Base-by-base conservation (phyloP, 2,329 filamentous ascomycete species). In the Aureobasidium leucospermi region DNA sequence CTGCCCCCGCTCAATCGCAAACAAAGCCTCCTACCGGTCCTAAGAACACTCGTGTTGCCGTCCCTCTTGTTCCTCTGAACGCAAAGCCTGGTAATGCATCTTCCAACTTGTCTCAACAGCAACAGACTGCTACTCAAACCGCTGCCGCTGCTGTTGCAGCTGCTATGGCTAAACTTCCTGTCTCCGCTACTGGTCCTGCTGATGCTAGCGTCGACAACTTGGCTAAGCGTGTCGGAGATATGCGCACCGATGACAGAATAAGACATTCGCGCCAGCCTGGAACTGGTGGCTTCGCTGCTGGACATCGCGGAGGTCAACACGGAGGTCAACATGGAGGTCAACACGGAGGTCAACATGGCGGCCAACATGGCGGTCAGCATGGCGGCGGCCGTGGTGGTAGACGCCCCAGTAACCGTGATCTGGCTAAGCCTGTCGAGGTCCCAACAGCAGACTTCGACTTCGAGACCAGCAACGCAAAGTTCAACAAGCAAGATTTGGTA, bases 391-490 rank as follows among this genome's bases (percentile, higher is more conserved):
- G 79, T 42, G 78, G 68, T 43, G 68, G 67, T 8, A 64, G 70
- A 59, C 65, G 70, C 10, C 67, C 68, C 28, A 67, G 66, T 43
- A 61, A 63, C n/a, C 60, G 46, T 31, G 76, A 74, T 38, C 69
- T 71, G 48, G 71, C 76, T 61, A 76, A 80, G 51, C 77, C 81
- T 66, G 85, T 97, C 34, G 92, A 96, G 57, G 89, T 99, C 2
- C 94, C 94, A 0, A 84, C 88, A 49, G 86, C 89, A 1, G 94
- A 97, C 70, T 99, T 92, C 67, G 93, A 99, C 69, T 99, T 99
- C 69, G 88, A 88, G 66, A 83, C 82, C 15, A 81, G 89, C 31
- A 96, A 96, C 70, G 89, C 89, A 51, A 94, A 92, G 72, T 95
- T 95, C 78, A 93, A 90, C 77, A 87, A 95, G 76, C 85, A 90